Evolutionary conservation across 2,329 filamentous ascomycete species (phyloP).

Genomic region (Basipetospora chlamydospora): DNA sequence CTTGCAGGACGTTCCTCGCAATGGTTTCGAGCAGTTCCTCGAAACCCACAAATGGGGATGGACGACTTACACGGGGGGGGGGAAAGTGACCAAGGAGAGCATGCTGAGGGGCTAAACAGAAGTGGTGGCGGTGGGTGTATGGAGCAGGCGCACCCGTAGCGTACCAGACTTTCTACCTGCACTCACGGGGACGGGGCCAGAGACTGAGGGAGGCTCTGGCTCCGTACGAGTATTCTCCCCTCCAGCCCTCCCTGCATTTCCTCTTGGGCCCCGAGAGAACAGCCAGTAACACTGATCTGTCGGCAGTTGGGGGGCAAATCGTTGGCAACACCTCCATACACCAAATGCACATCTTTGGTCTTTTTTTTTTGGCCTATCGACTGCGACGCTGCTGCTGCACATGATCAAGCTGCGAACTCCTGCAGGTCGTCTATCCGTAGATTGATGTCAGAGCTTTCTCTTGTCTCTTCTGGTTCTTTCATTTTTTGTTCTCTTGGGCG

Average conservation of each 20-base stretch:
- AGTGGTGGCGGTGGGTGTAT: not conserved
- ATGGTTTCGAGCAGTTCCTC: not conserved
- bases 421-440: not conserved
- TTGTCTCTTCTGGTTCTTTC: not conserved
- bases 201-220: too few species aligned
- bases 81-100: too few species aligned
- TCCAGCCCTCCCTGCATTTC: not conserved
- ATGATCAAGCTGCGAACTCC: constrained; percentile 5
- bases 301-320: not conserved
- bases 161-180: not conserved
- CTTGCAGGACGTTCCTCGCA: not conserved
- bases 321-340: not conserved
- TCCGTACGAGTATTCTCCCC: not conserved
- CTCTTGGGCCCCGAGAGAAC: too few species aligned
- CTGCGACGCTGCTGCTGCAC: constrained; percentile 1
- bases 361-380: not conserved
- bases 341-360: not conserved
- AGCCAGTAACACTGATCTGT: not conserved
- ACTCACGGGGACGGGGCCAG: too few species aligned
- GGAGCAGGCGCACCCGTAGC: not conserved
- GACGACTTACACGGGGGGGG: not conserved
- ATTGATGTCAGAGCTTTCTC: not conserved
- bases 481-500: not conserved
- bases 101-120: not conserved
- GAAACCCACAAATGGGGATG: not conserved